phyloP scores from a whole-genome alignment of 768 basidiomycete genomes.

The Serendipita sp. region DNA sequence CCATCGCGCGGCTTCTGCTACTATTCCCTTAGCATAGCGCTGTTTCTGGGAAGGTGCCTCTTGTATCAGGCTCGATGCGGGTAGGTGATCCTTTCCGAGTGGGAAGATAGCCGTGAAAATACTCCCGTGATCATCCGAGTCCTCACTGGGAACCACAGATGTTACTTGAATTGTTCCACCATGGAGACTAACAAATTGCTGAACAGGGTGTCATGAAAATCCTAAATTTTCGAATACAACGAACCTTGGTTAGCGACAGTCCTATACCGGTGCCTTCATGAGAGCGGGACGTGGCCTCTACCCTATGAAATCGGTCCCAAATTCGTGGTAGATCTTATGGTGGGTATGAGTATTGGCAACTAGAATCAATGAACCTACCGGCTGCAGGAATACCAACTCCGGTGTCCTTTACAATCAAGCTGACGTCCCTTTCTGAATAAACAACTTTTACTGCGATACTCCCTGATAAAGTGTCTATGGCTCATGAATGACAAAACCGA shows the following conservation, averaged over 20 bases:
- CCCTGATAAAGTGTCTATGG: conserved; percentile 20
- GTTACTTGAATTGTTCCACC: conserved; percentile 21
- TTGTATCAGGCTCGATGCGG: conserved; percentile 16
- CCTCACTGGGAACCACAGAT: conserved; percentile 19
- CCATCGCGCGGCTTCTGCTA: conserved; percentile 27
- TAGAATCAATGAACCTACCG: conserved; percentile 13
- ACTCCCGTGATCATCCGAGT: conserved; percentile 21
- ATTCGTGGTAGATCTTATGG: conserved; percentile 17
- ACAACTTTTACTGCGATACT: conserved; percentile 20
- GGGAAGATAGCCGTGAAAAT: conserved; percentile 23
- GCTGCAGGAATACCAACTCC: conserved; percentile 24
- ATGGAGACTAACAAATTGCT: conserved; percentile 25
- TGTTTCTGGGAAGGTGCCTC: conserved; percentile 14
- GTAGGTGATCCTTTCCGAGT: conserved; percentile 22
- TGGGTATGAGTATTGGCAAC: background rate
- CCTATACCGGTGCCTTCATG: conserved; percentile 25
- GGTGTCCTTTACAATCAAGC: conserved; percentile 23
- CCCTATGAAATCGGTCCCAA: conserved; percentile 26
- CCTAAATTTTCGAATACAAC: background rate
- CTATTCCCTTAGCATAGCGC: conserved; percentile 21
- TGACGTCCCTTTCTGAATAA: conserved; percentile 17
- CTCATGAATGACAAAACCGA: conserved; percentile 15
- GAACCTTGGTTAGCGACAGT: conserved; percentile 21
- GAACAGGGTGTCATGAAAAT: conserved; percentile 8
- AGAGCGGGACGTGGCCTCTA: conserved; percentile 20